Evolutionary conservation across 2,329 filamentous ascomycete species (phyloP), one percentile per base, ranked within the genome.

Genomic region (Alternaria postmessia): DNA sequence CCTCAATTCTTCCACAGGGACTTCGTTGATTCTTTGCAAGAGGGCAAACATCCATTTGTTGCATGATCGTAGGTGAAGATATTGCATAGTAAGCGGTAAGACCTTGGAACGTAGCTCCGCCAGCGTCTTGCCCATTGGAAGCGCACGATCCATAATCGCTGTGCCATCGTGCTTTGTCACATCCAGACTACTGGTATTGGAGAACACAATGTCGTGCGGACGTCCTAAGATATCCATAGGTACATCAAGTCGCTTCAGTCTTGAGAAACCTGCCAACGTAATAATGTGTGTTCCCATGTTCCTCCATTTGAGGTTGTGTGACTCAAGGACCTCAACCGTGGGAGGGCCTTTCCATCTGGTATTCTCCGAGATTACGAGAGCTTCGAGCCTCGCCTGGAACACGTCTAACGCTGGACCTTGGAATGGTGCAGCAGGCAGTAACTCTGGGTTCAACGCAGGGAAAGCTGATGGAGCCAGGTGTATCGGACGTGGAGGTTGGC

Each of bases 261-360:
- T 52, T 18, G 59, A 36, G 44, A 66, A 64, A 1, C 57, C 43
- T 2, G 38, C 38, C 9, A 54, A 44, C 2, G 63, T 59, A 18
- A 73, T 60, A 7, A 61, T 61, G 34, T 66, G 44, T 43, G 57
- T 48, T 16, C 67, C 69, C 43, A 65, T 56, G 8, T 48, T 63
- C 18, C 62, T 49, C 44, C 57, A 63, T 8, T 28, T 38, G 12
- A 66, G 48, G 28, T 62, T 51, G 5, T 42, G 34, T 16, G 54
- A 24, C n/a, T 28, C n/a, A 9, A 70, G 46, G 5, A 68, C 26
- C 28, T 67, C 63, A 2, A 41, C 34, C 20, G 60, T 64, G 4
- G 30, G 24, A 7, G 56, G 49, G 3, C 65, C 62, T 32, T 63
- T 64, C 55, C 57, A 65, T 14, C 55, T 54, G 11, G 41, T 53